phyloP scores from a whole-genome alignment of 1,284 basidiomycete genomes.

The Polyporus tsugae region DNA sequence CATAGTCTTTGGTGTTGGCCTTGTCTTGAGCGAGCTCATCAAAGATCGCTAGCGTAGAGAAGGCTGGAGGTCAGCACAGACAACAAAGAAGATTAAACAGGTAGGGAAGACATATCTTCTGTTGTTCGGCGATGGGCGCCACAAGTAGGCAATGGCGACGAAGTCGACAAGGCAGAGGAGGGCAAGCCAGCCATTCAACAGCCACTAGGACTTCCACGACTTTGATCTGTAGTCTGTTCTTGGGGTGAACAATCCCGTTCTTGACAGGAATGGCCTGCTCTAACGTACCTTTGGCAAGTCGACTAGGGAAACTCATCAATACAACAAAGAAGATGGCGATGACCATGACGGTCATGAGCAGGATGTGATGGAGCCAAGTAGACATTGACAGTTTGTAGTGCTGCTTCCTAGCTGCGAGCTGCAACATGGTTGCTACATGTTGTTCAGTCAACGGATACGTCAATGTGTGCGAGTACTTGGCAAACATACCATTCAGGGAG shows the following conservation, averaged over 20 bases:
- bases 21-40: constrained; percentile 90
- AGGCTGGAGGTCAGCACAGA: constrained; percentile 46
- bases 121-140: constrained; percentile 94
- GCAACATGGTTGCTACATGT: constrained; percentile 78
- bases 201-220: constrained; percentile 94
- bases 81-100: constrained; percentile 14
- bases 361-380: constrained; percentile 85
- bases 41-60: constrained; percentile 77
- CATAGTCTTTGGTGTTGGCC: constrained; percentile 92
- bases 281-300: constrained; percentile 81
- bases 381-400: constrained; percentile 90
- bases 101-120: constrained; percentile 70
- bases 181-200: constrained; percentile 95
- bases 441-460: constrained; percentile 1
- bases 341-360: constrained; percentile 85
- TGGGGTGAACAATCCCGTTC: background rate
- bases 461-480: background rate
- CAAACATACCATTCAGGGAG: constrained; percentile 76
- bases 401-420: constrained; percentile 87
- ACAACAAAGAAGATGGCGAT: constrained; percentile 93
- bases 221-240: constrained; percentile 86
- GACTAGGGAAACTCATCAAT: constrained; percentile 91
- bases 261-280: background rate
- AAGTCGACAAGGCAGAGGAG: constrained; percentile 88
- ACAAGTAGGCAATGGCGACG: constrained; percentile 85